Evolutionary conservation across 2,329 filamentous ascomycete species (phyloP).

Genomic region (Cylindrodendrum hubeiense): DNA sequence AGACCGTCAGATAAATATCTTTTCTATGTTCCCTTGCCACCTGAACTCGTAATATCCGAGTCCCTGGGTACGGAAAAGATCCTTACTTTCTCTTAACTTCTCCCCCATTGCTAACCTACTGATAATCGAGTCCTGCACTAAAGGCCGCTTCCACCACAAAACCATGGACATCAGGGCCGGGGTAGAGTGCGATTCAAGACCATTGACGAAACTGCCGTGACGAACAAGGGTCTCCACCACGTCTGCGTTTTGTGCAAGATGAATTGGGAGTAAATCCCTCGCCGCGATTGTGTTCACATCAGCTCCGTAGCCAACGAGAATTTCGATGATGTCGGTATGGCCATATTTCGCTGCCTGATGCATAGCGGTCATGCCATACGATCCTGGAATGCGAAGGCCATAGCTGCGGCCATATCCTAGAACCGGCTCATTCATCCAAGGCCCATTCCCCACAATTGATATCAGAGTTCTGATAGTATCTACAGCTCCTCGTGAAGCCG

Average conservation of each 20-base stretch:
- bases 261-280: conserved; percentile 15
- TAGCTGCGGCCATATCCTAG: conserved; percentile 6
- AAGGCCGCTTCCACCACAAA: no score
- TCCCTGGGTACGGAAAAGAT: no score
- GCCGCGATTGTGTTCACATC: background rate
- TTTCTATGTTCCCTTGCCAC: no score
- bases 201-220: conserved; percentile 13
- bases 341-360: conserved; percentile 22
- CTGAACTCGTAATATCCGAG: no score
- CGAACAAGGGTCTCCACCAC: conserved; percentile 15
- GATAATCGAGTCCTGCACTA: no score
- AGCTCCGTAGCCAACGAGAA: conserved; percentile 14
- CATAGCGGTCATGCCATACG: conserved; percentile 17
- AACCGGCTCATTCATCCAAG: conserved; percentile 21
- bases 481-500: conserved; percentile 12
- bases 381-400: background rate
- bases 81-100: no score
- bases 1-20: no score
- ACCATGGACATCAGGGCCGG: conserved; percentile 6
- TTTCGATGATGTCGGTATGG: conserved; percentile 5
- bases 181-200: background rate
- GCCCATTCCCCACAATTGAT: background rate
- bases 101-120: no score
- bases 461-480: conserved; percentile 1
- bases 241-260: conserved; percentile 10